phyloP scores from a whole-genome alignment of 129 eudicot genomes.

The Chrysanthemum seticuspe region DNA sequence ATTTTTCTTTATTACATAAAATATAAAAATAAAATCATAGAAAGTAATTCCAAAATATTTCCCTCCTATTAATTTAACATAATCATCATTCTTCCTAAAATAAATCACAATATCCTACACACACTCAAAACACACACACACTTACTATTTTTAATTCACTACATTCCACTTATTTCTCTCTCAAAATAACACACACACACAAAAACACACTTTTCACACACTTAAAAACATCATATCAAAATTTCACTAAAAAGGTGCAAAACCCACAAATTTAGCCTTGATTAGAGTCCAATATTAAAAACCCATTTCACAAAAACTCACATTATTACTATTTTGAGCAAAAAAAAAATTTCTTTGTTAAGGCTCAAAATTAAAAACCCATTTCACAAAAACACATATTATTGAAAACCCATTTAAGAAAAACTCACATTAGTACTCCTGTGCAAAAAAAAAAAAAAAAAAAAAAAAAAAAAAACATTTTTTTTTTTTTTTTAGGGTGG shows the following conservation, averaged over 20 bases:
- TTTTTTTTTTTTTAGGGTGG: neutral
- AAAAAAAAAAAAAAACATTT: too few relatives aligned
- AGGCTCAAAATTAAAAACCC: too few relatives aligned
- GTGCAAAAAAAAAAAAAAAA: too few relatives aligned
- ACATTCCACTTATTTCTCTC: neutral
- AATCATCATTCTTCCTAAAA: conserved; percentile 19
- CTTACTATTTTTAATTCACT: neutral
- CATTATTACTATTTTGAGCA: neutral
- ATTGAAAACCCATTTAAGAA: too few relatives aligned
- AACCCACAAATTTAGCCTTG: conserved; percentile 14
- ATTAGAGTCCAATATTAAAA: neutral
- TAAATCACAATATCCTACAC: neutral
- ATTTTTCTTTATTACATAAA: neutral
- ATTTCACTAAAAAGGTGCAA: neutral
- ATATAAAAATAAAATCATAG: conserved; percentile 1
- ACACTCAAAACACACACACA: neutral
- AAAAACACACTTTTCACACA: neutral
- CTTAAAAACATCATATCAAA: neutral
- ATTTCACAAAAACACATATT: too few relatives aligned
- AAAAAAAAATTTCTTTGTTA: too few relatives aligned
- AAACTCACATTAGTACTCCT: too few relatives aligned
- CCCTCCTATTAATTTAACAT: neutral
- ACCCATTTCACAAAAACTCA: conserved; percentile 10
- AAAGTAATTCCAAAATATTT: conserved; percentile 6
- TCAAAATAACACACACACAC: conserved; percentile 1